Conservation (phyloP, 805 yeast species). For the Suhomyces faveliae region DNA sequence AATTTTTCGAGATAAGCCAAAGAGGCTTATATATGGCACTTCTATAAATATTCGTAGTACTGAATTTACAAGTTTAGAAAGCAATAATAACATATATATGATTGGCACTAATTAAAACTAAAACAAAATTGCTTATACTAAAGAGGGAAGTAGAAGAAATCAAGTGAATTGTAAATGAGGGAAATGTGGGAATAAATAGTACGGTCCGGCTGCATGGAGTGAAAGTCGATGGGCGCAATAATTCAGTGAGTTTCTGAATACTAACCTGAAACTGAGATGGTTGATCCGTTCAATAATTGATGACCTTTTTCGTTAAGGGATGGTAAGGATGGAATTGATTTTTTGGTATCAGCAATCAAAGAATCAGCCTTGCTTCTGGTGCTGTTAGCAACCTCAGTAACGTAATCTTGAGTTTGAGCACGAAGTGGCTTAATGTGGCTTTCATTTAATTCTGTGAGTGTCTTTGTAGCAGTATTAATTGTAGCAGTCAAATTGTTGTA, state of each 20-base stretch:
- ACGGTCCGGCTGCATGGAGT: not conserved
- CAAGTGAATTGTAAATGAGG: not conserved
- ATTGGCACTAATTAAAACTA: not conserved
- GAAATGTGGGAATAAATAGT: not conserved
- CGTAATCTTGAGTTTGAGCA: slow-evolving; percentile 39
- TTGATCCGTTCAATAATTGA: slow-evolving; percentile 14
- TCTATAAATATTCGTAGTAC: not conserved
- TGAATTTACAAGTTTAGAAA: not conserved
- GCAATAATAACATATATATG: not conserved
- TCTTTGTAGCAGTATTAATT: slow-evolving; percentile 32
- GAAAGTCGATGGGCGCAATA: not conserved
- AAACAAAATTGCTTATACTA: not conserved
- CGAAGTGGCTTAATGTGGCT: slow-evolving; percentile 40
- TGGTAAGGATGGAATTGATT: slow-evolving; percentile 7
- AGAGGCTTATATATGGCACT: not conserved
- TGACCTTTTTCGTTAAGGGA: slow-evolving; percentile 10
- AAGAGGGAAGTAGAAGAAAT: not conserved
- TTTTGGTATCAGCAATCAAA: slow-evolving; percentile 23
- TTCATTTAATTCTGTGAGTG: slow-evolving; percentile 32
- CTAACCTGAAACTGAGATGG: slow-evolving; percentile 15
- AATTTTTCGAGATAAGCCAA: not conserved
- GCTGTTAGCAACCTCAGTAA: slow-evolving; percentile 32
- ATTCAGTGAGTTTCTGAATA: not conserved
- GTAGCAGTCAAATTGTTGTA: slow-evolving; percentile 36
- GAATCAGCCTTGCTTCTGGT: slow-evolving; percentile 36